These are phyloP conservation scores for Phoma sp. DNA, from an alignment of 2,329 filamentous ascomycete genomes.

Conservation along the genomic window DNA sequence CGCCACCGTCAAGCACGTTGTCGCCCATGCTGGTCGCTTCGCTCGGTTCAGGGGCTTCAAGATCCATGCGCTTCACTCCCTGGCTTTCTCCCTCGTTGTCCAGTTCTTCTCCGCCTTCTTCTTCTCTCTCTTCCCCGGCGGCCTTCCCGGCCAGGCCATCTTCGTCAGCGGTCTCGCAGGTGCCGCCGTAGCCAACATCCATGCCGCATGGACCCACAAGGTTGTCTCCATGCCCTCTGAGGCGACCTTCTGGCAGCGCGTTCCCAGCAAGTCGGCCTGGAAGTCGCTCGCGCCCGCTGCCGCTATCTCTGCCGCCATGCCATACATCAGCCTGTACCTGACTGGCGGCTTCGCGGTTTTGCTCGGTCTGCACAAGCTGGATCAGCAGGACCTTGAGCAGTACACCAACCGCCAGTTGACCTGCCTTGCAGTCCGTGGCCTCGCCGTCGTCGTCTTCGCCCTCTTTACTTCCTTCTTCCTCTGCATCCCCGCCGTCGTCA, in stretches of 20 bases:
- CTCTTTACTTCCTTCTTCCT: constrained; percentile 66
- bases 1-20: constrained; percentile 65
- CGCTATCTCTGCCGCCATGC: constrained; percentile 65
- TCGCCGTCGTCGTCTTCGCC: constrained; percentile 46
- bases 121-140: constrained; percentile 53
- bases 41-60: constrained; percentile 73
- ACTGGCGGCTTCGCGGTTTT: constrained; percentile 52
- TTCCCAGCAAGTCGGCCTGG: constrained; percentile 70
- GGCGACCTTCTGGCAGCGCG: constrained; percentile 67
- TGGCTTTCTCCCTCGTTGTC: constrained; percentile 37
- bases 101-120: constrained; percentile 39
- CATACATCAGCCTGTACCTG: constrained; percentile 60
- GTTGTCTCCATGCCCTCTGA: constrained; percentile 74
- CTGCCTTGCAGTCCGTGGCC: constrained; percentile 50
- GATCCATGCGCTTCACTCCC: constrained; percentile 51
- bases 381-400: constrained; percentile 40
- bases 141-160: constrained; percentile 54
- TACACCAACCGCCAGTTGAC: constrained; percentile 42
- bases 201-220: constrained; percentile 83
- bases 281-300: constrained; percentile 73
- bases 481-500: constrained; percentile 78
- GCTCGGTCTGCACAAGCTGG: constrained; percentile 45
- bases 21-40: constrained; percentile 66
- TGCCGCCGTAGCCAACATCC: constrained; percentile 69
- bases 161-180: constrained; percentile 63